These are phyloP conservation scores for Globisporangium okanoganense DNA, from an alignment of 352 stramenopile species.

Conservation along the genomic window DNA sequence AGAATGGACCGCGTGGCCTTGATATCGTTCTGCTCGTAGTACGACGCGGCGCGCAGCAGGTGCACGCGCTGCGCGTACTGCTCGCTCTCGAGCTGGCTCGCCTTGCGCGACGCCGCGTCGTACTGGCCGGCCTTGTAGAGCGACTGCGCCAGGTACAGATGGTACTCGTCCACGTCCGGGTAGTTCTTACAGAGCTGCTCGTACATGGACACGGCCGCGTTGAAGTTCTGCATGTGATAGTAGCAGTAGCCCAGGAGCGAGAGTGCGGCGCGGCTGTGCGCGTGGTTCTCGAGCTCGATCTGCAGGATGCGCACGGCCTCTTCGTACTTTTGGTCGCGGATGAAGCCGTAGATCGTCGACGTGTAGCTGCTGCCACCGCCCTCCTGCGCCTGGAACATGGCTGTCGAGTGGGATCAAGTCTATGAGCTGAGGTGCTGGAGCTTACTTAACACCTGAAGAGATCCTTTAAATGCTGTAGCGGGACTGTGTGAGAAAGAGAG, in stretches of 20 bases:
- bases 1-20: conserved; percentile 87
- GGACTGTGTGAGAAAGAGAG: too few species aligned
- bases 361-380: conserved; percentile 86
- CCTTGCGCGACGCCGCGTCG: conserved; percentile 71
- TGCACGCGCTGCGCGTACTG: conserved; percentile 86
- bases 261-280: conserved; percentile 88
- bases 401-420: neutral
- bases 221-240: conserved; percentile 95
- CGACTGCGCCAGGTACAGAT: conserved; percentile 94
- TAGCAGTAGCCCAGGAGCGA: conserved; percentile 97
- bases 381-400: conserved; percentile 68
- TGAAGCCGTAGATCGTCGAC: conserved; percentile 92
- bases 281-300: conserved; percentile 92
- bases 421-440: too few species aligned
- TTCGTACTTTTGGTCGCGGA: conserved; percentile 92
- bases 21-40: conserved; percentile 96
- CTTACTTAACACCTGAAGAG: too few species aligned
- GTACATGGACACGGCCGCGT: conserved; percentile 90
- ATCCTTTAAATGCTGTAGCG: too few species aligned
- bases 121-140: conserved; percentile 91
- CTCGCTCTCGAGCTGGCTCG: conserved; percentile 79
- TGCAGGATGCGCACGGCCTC: conserved; percentile 92
- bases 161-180: conserved; percentile 94
- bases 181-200: conserved; percentile 92
- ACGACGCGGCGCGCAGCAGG: conserved; percentile 87